phyloP scores from a whole-genome alignment of 352 stramenopile genomes.

The Phytophthora lateralis region DNA sequence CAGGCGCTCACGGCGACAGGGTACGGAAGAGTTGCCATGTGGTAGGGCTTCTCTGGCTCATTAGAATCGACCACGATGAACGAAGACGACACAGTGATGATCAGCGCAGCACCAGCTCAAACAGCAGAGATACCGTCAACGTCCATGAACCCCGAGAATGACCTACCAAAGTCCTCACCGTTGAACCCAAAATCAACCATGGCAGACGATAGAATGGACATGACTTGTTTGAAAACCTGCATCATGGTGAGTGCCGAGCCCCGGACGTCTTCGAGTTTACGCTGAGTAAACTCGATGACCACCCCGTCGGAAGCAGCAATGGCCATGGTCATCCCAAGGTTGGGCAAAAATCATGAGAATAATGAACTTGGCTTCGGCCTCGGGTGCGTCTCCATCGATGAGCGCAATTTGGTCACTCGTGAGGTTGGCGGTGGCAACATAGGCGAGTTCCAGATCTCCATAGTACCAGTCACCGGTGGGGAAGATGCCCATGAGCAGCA shows the following conservation, averaged over 20 bases:
- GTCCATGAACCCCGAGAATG: conserved; percentile 52
- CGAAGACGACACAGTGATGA: conserved; percentile 39
- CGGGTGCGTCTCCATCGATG: conserved; percentile 48
- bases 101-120: conserved; percentile 34
- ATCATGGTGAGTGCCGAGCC: conserved; percentile 54
- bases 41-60: conserved; percentile 12
- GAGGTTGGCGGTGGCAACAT: conserved; percentile 30
- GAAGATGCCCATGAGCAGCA: conserved; percentile 42
- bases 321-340: conserved; percentile 53
- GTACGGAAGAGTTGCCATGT: no score
- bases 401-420: conserved; percentile 41
- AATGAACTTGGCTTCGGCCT: conserved; percentile 53
- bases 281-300: conserved; percentile 61
- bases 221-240: conserved; percentile 42
- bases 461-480: conserved; percentile 42
- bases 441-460: conserved; percentile 32
- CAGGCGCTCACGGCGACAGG: no score
- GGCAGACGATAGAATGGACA: conserved; percentile 49
- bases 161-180: conserved; percentile 47
- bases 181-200: conserved; percentile 67
- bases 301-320: conserved; percentile 52
- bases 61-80: conserved; percentile 49
- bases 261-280: conserved; percentile 47
- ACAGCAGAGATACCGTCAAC: conserved; percentile 47
- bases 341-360: conserved; percentile 62